phyloP scores from a whole-genome alignment of 1,284 basidiomycete genomes.

The Tilletia walkeri region DNA sequence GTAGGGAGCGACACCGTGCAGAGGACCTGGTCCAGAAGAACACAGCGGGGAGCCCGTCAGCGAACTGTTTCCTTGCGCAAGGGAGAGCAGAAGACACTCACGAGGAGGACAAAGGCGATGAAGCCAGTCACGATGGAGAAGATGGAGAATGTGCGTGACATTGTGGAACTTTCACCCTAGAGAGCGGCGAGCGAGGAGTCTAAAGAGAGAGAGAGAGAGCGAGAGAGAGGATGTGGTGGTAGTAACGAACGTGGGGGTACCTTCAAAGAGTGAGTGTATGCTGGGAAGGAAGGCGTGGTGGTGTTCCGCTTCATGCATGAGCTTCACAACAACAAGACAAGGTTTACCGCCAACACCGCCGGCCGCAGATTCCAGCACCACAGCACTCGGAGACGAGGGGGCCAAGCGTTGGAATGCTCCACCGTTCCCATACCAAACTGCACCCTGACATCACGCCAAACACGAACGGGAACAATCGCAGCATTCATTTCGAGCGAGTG shows the following conservation, averaged over 20 bases:
- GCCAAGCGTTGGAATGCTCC: background rate
- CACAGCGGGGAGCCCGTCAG: too few relatives aligned
- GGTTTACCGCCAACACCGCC: too few relatives aligned
- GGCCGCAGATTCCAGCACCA: too few relatives aligned
- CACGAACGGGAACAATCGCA: too few relatives aligned
- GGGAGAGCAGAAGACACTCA: background rate
- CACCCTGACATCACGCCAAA: too few relatives aligned
- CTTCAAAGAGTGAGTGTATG: too few relatives aligned
- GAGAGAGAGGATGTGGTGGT: background rate
- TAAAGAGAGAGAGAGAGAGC: background rate
- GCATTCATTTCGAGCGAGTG: too few relatives aligned
- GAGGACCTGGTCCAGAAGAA: constrained; percentile 20
- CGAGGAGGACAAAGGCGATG: constrained; percentile 13
- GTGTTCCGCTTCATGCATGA: too few relatives aligned
- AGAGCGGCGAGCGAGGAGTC: background rate
- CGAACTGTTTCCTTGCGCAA: too few relatives aligned
- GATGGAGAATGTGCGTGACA: constrained; percentile 11
- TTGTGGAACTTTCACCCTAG: background rate
- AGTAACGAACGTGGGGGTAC: background rate
- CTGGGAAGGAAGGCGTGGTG: too few relatives aligned
- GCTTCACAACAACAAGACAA: too few relatives aligned
- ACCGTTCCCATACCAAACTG: too few relatives aligned
- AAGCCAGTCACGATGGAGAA: constrained; percentile 14
- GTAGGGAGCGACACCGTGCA: constrained; percentile 34
- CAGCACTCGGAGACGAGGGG: background rate